A percentile compares a stretch with the other conserved stretches of the same genome.
These are phyloP conservation scores for Xerocomus spinulosus DNA, from an alignment of 768 basidiomycete genomes.

Conservation along the genomic window DNA sequence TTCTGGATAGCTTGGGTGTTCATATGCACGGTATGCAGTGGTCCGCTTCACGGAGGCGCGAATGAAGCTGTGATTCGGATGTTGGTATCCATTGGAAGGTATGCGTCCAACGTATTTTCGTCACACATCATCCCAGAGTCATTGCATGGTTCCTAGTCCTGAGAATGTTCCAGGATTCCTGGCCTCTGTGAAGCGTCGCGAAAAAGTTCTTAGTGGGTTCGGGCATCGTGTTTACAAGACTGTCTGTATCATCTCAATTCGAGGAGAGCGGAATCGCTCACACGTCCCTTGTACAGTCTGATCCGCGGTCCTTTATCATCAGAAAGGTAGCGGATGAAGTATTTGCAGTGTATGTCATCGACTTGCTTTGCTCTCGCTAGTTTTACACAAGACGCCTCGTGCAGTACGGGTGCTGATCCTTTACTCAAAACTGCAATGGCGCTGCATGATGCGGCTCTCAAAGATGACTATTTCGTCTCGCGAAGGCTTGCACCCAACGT, in stretches of 20 bases:
- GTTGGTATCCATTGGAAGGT: conserved; percentile 85
- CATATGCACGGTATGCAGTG: conserved; percentile 6
- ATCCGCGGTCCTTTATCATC: conserved; percentile 88
- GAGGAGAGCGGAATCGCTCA: not conserved
- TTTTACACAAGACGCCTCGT: not conserved
- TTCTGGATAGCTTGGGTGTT: not conserved
- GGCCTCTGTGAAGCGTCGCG: conserved; percentile 81
- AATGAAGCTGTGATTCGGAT: conserved; percentile 95
- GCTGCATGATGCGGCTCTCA: conserved; percentile 82
- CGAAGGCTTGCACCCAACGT: conserved; percentile 85
- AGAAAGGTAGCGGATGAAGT: conserved; percentile 88
- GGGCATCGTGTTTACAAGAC: conserved; percentile 85
- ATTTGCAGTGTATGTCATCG: conserved; percentile 66
- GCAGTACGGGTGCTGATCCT: conserved; percentile 79
- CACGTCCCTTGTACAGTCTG: conserved; percentile 49
- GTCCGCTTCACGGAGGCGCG: conserved; percentile 60
- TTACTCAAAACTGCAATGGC: conserved; percentile 87
- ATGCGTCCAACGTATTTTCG: conserved; percentile 18
- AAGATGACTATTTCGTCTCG: conserved; percentile 84
- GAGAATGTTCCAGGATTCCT: conserved; percentile 83
- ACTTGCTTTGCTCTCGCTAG: not conserved
- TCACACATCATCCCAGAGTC: not conserved
- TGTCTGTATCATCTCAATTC: conserved; percentile 31
- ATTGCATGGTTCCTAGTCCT: conserved; percentile 42
- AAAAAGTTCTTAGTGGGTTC: conserved; percentile 87